Conservation (phyloP, 2,329 filamentous ascomycete genomes). For the Neofusicoccum umdonicola region DNA sequence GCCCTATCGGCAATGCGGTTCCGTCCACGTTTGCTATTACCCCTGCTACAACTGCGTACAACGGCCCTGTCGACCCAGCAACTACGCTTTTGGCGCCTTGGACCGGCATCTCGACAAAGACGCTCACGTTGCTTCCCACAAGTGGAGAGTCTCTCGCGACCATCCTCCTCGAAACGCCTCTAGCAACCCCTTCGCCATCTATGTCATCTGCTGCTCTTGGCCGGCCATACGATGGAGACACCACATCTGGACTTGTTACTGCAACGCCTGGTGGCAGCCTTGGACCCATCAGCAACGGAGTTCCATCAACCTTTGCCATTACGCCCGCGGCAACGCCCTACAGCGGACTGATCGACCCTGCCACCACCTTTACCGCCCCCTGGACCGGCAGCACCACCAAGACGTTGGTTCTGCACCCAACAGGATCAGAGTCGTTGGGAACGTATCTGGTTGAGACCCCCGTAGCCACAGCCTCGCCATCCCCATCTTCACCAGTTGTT, state of each 20-base stretch:
- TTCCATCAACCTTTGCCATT: slow-evolving; percentile 16
- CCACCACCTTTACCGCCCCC: background rate
- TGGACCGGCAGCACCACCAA: background rate
- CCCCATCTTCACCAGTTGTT: background rate
- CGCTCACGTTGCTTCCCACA: no score
- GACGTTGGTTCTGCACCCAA: background rate
- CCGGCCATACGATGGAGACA: background rate
- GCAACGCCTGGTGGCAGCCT: no score
- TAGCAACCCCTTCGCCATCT: no score
- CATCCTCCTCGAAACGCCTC: no score
- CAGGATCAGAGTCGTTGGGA: no score
- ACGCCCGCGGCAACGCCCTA: background rate
- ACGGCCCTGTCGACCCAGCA: background rate
- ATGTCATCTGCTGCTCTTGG: no score
- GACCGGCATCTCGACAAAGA: background rate
- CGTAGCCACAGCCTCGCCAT: background rate
- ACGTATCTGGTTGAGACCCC: no score
- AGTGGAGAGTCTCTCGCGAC: no score
- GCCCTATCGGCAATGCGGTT: background rate
- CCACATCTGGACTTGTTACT: background rate
- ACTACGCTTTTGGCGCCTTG: background rate
- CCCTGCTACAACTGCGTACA: background rate
- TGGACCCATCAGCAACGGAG: slow-evolving; percentile 19
- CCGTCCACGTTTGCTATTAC: background rate
- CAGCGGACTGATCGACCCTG: background rate